Conservation (phyloP, 805 yeast genomes). For the Lipomyces spencermartinsiae region DNA sequence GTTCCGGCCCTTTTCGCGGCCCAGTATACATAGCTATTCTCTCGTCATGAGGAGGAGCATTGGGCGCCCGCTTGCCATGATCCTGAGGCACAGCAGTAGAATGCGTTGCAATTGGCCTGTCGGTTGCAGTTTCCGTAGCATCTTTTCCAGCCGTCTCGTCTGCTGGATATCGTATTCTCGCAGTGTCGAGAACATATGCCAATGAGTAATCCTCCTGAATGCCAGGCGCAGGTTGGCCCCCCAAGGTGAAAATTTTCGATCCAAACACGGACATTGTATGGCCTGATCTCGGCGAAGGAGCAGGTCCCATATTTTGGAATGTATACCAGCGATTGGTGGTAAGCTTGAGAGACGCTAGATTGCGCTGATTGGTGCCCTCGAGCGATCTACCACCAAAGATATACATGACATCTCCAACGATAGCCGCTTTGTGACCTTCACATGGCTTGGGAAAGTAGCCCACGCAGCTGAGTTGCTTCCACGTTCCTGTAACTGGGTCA, state of each 20-base stretch:
- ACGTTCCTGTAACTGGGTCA: conserved; percentile 69
- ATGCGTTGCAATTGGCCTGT: background rate
- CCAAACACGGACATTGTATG: conserved; percentile 81
- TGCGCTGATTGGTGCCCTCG: conserved; percentile 69
- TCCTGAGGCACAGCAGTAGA: background rate
- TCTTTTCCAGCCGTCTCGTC: conserved; percentile 39
- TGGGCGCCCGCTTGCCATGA: background rate
- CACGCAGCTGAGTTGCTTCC: conserved; percentile 74
- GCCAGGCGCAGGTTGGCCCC: conserved; percentile 75
- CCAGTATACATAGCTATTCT: background rate
- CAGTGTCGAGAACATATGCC: conserved; percentile 67
- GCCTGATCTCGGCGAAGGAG: conserved; percentile 88
- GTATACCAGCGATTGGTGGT: conserved; percentile 74
- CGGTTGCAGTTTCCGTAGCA: background rate
- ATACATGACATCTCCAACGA: conserved; percentile 78
- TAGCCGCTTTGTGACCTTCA: conserved; percentile 87
- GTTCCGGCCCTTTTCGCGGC: background rate
- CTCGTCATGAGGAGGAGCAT: conserved; percentile 2
- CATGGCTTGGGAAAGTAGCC: conserved; percentile 83
- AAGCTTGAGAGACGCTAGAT: conserved; percentile 77
- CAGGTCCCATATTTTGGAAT: conserved; percentile 58
- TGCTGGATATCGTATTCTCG: conserved; percentile 52
- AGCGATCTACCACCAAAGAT: conserved; percentile 88
- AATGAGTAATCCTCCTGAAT: conserved; percentile 56
- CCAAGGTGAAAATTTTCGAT: conserved; percentile 81